Evolutionary conservation across 2,329 filamentous ascomycete genomes (phyloP).

Genomic region (Phyllosticta citribraziliensis): DNA sequence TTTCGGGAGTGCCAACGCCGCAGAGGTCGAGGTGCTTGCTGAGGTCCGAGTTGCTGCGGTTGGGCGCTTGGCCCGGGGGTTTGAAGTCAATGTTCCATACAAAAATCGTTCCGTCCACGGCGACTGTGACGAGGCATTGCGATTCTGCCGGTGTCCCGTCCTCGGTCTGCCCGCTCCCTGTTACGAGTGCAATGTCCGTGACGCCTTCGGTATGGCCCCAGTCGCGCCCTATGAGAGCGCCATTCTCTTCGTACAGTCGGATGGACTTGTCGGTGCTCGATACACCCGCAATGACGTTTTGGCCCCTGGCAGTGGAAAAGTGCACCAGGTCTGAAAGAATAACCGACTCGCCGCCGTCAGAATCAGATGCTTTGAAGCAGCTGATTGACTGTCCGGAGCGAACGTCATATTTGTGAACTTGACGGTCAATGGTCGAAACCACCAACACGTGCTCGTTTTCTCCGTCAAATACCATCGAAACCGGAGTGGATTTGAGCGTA

Average conservation of each 20-base stretch:
- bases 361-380: slow-evolving; percentile 76
- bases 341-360: slow-evolving; percentile 69
- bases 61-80: slow-evolving; percentile 6
- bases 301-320: slow-evolving; percentile 44
- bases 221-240: slow-evolving; percentile 72
- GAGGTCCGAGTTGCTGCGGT: slow-evolving; percentile 21
- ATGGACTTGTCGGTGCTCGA: slow-evolving; percentile 96
- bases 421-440: slow-evolving; percentile 53
- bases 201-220: slow-evolving; percentile 95
- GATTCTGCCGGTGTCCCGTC: slow-evolving; percentile 32
- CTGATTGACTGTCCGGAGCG: slow-evolving; percentile 58
- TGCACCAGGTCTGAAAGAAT: slow-evolving; percentile 69
- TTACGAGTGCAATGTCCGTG: slow-evolving; percentile 61
- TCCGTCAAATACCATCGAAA: slow-evolving; percentile 66
- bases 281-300: slow-evolving; percentile 70
- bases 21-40: slow-evolving; percentile 29
- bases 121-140: slow-evolving; percentile 37
- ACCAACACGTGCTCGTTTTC: slow-evolving; percentile 48
- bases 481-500: slow-evolving; percentile 74
- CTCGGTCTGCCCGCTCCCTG: slow-evolving; percentile 29
- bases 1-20: slow-evolving; percentile 21
- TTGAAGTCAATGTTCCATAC: slow-evolving; percentile 32
- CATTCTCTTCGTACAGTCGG: slow-evolving; percentile 75
- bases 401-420: slow-evolving; percentile 51
- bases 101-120: slow-evolving; percentile 42